phyloP scores from a whole-genome alignment of 2,329 filamentous ascomycete genomes.

The Phialemonium atrogriseum region DNA sequence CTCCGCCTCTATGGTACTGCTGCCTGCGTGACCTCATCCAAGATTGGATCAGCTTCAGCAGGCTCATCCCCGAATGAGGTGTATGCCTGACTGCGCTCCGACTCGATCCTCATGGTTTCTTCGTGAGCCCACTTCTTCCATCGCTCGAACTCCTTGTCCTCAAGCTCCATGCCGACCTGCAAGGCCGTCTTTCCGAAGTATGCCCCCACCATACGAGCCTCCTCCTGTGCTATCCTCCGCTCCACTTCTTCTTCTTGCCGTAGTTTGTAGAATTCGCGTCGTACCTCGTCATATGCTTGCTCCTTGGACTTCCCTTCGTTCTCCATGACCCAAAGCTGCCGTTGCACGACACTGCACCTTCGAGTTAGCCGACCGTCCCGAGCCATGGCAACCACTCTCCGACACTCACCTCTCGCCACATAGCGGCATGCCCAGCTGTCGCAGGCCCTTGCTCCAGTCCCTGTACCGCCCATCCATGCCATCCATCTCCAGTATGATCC shows the following conservation, averaged over 20 bases:
- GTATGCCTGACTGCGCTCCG: slow-evolving; percentile 31
- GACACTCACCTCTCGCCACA: slow-evolving; percentile 70
- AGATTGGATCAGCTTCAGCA: slow-evolving; percentile 7
- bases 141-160: slow-evolving; percentile 68
- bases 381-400: background rate
- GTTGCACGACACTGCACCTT: slow-evolving; percentile 70
- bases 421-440: slow-evolving; percentile 66
- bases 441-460: slow-evolving; percentile 70
- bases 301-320: slow-evolving; percentile 51
- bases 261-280: slow-evolving; percentile 82
- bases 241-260: slow-evolving; percentile 78
- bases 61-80: slow-evolving; percentile 29
- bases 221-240: slow-evolving; percentile 74
- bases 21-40: slow-evolving; percentile 11
- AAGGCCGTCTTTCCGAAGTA: slow-evolving; percentile 75
- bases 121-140: slow-evolving; percentile 75
- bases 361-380: background rate
- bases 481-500: slow-evolving; percentile 75
- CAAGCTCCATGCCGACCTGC: slow-evolving; percentile 73
- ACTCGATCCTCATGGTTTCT: slow-evolving; percentile 33
- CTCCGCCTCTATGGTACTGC: background rate
- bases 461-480: slow-evolving; percentile 69
- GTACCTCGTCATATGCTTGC: slow-evolving; percentile 75
- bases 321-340: slow-evolving; percentile 79
- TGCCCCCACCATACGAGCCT: slow-evolving; percentile 76